Evolutionary conservation across 2,329 filamentous ascomycete species (phyloP), one percentile per base, ranked within the genome.

Genomic region (Ascochyta fabae): DNA sequence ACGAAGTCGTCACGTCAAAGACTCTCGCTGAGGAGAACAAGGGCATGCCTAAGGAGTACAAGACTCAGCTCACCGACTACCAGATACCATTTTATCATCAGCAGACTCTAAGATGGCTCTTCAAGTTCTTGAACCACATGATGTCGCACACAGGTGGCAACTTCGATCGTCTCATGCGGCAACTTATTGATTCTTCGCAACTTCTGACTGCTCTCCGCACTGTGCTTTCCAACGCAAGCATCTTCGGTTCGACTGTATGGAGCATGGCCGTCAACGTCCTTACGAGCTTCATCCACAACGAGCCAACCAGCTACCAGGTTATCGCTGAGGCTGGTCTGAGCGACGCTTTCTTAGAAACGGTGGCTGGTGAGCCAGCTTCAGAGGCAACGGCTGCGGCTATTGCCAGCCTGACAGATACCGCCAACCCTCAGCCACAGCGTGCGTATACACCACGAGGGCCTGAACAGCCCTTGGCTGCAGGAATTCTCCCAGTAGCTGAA

Each of bases 211-310:
- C 90, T 53, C 82, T 99, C 46, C 88, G 91, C 49, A 83, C 87
- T 34, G 91, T 99, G 41, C 89, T 97, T 60, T 87, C 89, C 60
- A 89, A 96, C 67, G 88, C 90, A 34, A 81, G 81, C 48, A 82
- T 88, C 34, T 99, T 93, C 72, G 95, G 95, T 12, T 95, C 94
- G 2, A 89, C 95, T 56, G 92, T 98, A 5, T 99, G 95, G 95
- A 96, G 92, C 44, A 93, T 93, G 72, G 90, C 92, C 6, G 91
- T 96, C 59, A 93, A 89, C 50, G 94, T 97, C 53, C 81, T 99
- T 46, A 95, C 91, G 70, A 94, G 92, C 66, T 99, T 99, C 75
- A 96, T 99, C 67, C 96, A 99, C 77, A 97, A 98, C 71, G 95
- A 99, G 69, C 95, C 95, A 0, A 99, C 95, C 0, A 99, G 95